phyloP scores from a whole-genome alignment of 306 rosid genomes.

The Styphnolobium japonicum region DNA sequence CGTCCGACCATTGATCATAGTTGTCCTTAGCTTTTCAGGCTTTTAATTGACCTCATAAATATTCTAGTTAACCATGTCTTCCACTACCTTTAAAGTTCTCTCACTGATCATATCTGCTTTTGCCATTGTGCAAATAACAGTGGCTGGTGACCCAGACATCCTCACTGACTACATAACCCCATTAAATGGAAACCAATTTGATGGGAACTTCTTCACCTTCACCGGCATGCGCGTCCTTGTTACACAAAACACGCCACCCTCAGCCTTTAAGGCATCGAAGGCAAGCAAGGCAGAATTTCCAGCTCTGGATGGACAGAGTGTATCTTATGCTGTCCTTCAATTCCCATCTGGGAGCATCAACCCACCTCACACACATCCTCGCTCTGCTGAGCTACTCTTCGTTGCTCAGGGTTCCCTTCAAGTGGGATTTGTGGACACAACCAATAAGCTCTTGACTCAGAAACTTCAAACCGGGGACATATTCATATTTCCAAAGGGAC shows the following conservation, averaged over 20 bases:
- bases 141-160: constrained; percentile 39
- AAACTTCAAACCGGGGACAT: constrained; percentile 34
- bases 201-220: constrained; percentile 54
- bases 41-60: neutral
- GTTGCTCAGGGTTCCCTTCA: constrained; percentile 28
- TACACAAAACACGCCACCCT: neutral
- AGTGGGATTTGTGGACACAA: constrained; percentile 57
- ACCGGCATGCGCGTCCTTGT: constrained; percentile 33
- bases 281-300: constrained; percentile 44
- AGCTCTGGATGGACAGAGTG: constrained; percentile 57
- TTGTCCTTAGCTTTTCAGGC: neutral
- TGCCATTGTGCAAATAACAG: constrained; percentile 9
- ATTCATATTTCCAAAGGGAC: constrained; percentile 56
- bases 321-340: constrained; percentile 43
- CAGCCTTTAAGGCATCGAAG: constrained; percentile 36
- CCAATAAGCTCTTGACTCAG: constrained; percentile 45
- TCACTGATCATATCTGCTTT: constrained; percentile 4
- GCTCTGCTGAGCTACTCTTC: constrained; percentile 51
- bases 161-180: constrained; percentile 34
- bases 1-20: neutral
- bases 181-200: neutral
- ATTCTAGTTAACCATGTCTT: neutral
- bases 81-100: constrained; percentile 20
- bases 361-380: constrained; percentile 57
- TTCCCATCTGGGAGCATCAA: constrained; percentile 32